Percentiles rank a stretch among this genome's conserved stretches.
Conservation (phyloP, 257 asterid species). For the Solanum arcanum region DNA sequence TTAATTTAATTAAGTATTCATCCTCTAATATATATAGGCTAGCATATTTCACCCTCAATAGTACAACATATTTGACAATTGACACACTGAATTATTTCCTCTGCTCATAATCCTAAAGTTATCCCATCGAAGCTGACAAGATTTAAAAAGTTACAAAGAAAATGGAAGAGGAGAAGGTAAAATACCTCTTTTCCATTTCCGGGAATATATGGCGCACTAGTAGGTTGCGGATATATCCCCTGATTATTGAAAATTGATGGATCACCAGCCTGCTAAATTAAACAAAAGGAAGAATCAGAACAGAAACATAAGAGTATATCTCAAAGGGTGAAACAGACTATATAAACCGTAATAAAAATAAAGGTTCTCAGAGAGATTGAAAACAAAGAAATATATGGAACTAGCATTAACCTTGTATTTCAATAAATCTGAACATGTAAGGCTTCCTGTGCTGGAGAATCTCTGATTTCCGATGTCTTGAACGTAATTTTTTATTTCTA, state of each 20-base stretch:
- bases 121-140: not conserved
- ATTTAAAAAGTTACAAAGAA: not conserved
- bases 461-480: conserved; percentile 86
- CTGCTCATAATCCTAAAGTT: not conserved
- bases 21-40: not conserved
- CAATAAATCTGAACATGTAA: conserved; percentile 65
- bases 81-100: not conserved
- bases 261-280: conserved; percentile 45
- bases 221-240: conserved; percentile 84
- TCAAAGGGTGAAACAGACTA: not conserved
- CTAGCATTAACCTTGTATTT: conserved; percentile 68
- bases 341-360: not conserved
- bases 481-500: conserved; percentile 71
- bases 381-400: conserved; percentile 10
- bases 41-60: not conserved
- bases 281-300: conserved; percentile 7
- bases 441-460: conserved; percentile 53
- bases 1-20: not conserved
- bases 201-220: conserved; percentile 46
- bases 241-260: conserved; percentile 70
- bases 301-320: not conserved
- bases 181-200: conserved; percentile 78
- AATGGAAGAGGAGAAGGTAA: not conserved
- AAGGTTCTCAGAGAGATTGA: not conserved
- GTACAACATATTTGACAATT: not conserved